Percentiles rank a stretch among this genome's conserved stretches.
These are phyloP conservation scores for Cladosporium sp. DNA, from an alignment of 2,329 filamentous ascomycete genomes.

Conservation along the genomic window DNA sequence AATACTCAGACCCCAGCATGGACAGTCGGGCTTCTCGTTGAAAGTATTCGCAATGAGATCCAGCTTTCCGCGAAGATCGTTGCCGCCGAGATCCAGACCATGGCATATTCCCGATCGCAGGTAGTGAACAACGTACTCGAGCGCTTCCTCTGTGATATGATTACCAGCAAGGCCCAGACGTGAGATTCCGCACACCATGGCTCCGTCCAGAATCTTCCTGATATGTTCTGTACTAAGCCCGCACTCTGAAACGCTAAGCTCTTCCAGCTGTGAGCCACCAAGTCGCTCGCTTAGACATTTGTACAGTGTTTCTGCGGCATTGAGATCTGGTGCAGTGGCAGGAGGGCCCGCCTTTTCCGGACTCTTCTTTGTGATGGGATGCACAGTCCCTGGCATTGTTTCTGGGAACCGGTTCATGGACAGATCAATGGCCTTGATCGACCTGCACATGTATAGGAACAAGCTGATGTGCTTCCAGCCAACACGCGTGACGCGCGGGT, in stretches of 20 bases:
- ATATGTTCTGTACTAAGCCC: slow-evolving; percentile 71
- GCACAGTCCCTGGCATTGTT: slow-evolving; percentile 33
- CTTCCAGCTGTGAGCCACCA: slow-evolving; percentile 73
- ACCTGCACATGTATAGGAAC: slow-evolving; percentile 87
- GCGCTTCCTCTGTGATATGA: slow-evolving; percentile 69
- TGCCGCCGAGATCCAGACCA: slow-evolving; percentile 86
- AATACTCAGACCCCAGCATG: slow-evolving; percentile 79
- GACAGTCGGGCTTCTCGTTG: slow-evolving; percentile 45
- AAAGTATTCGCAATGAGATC: slow-evolving; percentile 54
- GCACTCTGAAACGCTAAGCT: slow-evolving; percentile 82
- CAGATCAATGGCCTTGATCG: slow-evolving; percentile 81
- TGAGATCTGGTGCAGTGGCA: slow-evolving; percentile 41
- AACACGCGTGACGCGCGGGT: slow-evolving; percentile 76
- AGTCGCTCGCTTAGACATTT: slow-evolving; percentile 76
- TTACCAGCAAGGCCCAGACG: slow-evolving; percentile 85
- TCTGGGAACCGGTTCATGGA: slow-evolving; percentile 80
- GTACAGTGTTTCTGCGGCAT: slow-evolving; percentile 68
- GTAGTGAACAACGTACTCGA: slow-evolving; percentile 76
- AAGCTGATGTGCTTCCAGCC: slow-evolving; percentile 91
- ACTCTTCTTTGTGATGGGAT: slow-evolving; percentile 28
- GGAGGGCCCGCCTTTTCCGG: slow-evolving; percentile 24
- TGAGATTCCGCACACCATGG: slow-evolving; percentile 74
- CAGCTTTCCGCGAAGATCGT: slow-evolving; percentile 61
- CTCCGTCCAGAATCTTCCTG: slow-evolving; percentile 75
- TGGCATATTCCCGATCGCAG: slow-evolving; percentile 76